Conservation (phyloP, 768 basidiomycete genomes). For the Naematelia aurantialba region DNA sequence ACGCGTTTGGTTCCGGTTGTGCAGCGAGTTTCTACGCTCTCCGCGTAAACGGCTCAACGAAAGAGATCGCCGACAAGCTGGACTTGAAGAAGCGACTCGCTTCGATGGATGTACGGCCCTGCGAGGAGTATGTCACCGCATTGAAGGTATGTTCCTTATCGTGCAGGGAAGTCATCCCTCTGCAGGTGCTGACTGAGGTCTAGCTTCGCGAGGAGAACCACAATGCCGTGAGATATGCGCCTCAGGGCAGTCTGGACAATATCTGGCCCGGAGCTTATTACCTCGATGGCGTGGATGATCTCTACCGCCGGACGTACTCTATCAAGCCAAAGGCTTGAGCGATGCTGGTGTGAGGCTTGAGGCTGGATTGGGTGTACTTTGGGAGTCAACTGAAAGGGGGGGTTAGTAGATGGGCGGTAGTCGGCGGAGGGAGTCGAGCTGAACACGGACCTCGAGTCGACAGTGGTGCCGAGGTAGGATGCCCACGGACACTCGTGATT, state of each 20-base stretch:
- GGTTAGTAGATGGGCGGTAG: background rate
- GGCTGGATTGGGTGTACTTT: background rate
- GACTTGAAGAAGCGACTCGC: constrained; percentile 73
- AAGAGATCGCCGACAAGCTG: constrained; percentile 74
- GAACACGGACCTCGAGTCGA: no score
- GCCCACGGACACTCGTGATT: no score
- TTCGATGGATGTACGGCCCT: constrained; percentile 83
- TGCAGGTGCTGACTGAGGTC: constrained; percentile 15
- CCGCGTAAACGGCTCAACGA: constrained; percentile 79
- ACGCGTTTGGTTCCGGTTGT: constrained; percentile 93
- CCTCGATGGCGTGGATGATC: constrained; percentile 81
- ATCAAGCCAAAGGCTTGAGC: constrained; percentile 13
- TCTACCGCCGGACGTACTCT: constrained; percentile 83
- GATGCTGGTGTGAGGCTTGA: background rate
- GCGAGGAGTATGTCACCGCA: constrained; percentile 85
- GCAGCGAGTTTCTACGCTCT: constrained; percentile 92
- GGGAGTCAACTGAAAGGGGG: background rate
- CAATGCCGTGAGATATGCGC: constrained; percentile 78
- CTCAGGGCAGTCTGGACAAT: constrained; percentile 80
- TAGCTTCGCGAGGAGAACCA: constrained; percentile 96
- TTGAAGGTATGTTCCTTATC: constrained; percentile 54
- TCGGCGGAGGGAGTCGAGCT: background rate
- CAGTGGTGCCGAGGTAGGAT: no score
- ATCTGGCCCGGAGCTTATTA: constrained; percentile 94
- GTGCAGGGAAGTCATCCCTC: no score